Evolutionary conservation across 108 stramenopile species (phyloP), one percentile per base, ranked within the genome.

Genomic region (Nitzschia putrida): DNA sequence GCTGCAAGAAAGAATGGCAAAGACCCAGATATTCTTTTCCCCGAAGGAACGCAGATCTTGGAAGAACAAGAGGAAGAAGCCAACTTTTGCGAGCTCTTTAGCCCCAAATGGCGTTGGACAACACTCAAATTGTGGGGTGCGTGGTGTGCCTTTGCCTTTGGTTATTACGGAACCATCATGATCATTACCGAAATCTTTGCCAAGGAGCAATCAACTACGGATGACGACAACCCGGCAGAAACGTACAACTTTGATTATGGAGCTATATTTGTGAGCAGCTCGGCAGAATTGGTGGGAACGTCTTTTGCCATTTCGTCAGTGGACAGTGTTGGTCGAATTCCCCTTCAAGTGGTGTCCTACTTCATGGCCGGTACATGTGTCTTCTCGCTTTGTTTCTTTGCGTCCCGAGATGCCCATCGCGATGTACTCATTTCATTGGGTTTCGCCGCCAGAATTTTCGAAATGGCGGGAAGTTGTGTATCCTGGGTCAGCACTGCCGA

Each of bases 401-500:
- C 77, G 3, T 50, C 72, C n/a, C 23, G 45, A 11, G 67, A 40
- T 20, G 37, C 29, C 41, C 66, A 59, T 68, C 77, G 77, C 13
- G 57, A 44, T 18, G 42, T 57, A 23, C 57, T 83, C 57, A 73
- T 85, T 50, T 22, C 69, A 2, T 69, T 92, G 10, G 64, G 87
- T 9, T 89, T 92, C 60, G 41, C 81, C 5, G 75, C 87, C 0
- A 81, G 91, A 73, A 77, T 86, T 4, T 92, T 85, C 68, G 84
- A 86, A 73, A 92, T 92, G 91, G 54, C 71, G 10, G 88, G 78
- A 22, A 79, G 77, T 9, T 88, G 86, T 57, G 68, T 70, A 0
- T 83, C 88, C 39, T 92, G 91, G 91, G 84, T 89, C 0, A 69
- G 54, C 20, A 92, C 91, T 1, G 87, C 91, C 8, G 91, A 92